Conservation (phyloP, 78 protist genomes). For the Speleostelium caveatum region DNA sequence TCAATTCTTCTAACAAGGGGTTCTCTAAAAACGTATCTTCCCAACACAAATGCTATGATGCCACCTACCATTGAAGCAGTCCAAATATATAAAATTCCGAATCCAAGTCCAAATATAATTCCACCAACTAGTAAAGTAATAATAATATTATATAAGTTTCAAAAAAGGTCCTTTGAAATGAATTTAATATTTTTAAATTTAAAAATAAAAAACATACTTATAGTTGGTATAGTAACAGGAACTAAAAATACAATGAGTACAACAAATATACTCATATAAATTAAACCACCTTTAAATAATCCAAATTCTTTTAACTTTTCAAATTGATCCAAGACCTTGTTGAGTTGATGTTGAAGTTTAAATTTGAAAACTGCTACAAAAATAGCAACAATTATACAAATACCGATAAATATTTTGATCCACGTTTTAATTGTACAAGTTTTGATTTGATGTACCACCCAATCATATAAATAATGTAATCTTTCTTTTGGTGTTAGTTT, state of each 20-base stretch:
- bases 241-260: constrained; percentile 42
- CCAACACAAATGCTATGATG: constrained; percentile 40
- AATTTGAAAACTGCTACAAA: constrained; percentile 27
- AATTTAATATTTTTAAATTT: neutral
- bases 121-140: constrained; percentile 29
- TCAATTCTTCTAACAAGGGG: constrained; percentile 11
- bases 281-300: constrained; percentile 12
- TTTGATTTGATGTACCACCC: constrained; percentile 6
- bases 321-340: neutral
- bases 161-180: no score
- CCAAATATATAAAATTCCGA: constrained; percentile 59
- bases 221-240: constrained; percentile 71
- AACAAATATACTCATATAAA: constrained; percentile 40
- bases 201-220: constrained; percentile 17
- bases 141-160: neutral
- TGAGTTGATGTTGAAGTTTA: constrained; percentile 32
- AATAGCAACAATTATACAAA: neutral
- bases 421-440: constrained; percentile 19
- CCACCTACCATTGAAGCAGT: constrained; percentile 58
- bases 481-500: constrained; percentile 37
- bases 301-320: constrained; percentile 24
- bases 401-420: constrained; percentile 11
- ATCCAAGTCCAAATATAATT: constrained; percentile 35
- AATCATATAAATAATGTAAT: constrained; percentile 16
- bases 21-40: constrained; percentile 52